These are phyloP conservation scores for Triticum dicoccoides DNA, from an alignment of 176 grass and related monocot genomes.

Conservation along the genomic window DNA sequence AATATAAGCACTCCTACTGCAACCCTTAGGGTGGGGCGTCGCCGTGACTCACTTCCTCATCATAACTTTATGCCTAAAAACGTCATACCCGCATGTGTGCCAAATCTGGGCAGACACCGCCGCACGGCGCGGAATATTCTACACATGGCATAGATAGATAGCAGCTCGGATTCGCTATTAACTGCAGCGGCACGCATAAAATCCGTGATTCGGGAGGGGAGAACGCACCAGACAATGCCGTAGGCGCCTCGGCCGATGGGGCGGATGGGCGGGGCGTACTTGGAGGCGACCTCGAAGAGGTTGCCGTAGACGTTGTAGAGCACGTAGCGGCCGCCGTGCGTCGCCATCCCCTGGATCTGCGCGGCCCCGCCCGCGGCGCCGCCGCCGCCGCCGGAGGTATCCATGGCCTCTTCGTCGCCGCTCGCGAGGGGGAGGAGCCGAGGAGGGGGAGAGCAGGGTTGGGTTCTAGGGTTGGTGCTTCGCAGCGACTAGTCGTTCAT, in stretches of 20 bases:
- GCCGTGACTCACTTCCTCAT: neutral
- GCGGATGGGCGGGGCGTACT: constrained; percentile 85
- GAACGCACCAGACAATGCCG: constrained; percentile 94
- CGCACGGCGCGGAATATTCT: neutral
- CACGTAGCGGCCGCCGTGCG: constrained; percentile 78
- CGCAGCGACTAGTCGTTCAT: constrained; percentile 44
- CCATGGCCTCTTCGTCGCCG: constrained; percentile 29
- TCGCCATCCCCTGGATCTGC: constrained; percentile 63
- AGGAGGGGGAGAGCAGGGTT: neutral
- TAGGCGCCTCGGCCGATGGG: constrained; percentile 91
- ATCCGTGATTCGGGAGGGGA: neutral
- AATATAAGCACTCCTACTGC: neutral
- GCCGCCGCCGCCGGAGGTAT: constrained; percentile 37
- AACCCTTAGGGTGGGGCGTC: neutral
- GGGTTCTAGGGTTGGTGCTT: constrained; percentile 16
- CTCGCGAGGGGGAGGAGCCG: neutral
- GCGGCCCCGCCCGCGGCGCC: constrained; percentile 31
- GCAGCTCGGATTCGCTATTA: constrained; percentile 4
- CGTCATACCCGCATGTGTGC: neutral
- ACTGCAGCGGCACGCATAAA: neutral
- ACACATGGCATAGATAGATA: neutral
- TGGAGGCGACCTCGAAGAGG: constrained; percentile 81
- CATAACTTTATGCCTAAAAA: constrained; percentile 28
- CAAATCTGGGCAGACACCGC: neutral
- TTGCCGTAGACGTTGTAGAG: constrained; percentile 91